A percentile compares a stretch with the other conserved stretches of the same genome.
Evolutionary conservation across 257 asterid species (phyloP).

Genomic region (Galeopsis tetrahit): DNA sequence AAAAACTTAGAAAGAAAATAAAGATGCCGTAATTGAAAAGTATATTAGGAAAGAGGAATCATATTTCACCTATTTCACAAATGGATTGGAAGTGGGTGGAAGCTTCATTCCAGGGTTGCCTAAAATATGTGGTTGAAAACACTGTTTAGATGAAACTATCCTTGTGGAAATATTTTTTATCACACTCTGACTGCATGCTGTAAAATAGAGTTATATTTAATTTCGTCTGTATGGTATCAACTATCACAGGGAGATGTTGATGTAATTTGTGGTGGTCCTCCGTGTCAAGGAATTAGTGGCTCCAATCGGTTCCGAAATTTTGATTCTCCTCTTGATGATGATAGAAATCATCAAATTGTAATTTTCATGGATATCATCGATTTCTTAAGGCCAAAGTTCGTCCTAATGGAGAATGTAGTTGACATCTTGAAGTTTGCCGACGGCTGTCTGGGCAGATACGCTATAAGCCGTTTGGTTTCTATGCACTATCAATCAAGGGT

Average conservation of each 20-base stretch:
- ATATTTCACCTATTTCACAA: constrained; percentile 1
- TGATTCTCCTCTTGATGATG: constrained; percentile 55
- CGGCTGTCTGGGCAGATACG: constrained; percentile 58
- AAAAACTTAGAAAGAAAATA: not conserved
- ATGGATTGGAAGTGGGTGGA: constrained; percentile 8
- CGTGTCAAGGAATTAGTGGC: constrained; percentile 70
- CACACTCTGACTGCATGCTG: not conserved
- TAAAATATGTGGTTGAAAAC: constrained; percentile 16
- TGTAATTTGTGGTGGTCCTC: constrained; percentile 63
- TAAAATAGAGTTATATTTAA: constrained; percentile 14
- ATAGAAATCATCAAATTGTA: constrained; percentile 48
- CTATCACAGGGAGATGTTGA: constrained; percentile 54
- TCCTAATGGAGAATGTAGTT: constrained; percentile 59
- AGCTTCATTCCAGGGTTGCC: constrained; percentile 25
- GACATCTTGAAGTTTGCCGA: constrained; percentile 58
- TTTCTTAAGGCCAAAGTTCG: constrained; percentile 56
- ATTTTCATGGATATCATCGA: constrained; percentile 56
- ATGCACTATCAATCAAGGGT: constrained; percentile 60
- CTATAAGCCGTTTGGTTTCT: constrained; percentile 51
- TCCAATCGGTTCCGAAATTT: constrained; percentile 55
- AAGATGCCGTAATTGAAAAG: constrained; percentile 1
- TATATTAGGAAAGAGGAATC: constrained; percentile 11
- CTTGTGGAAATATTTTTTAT: constrained; percentile 16
- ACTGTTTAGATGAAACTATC: constrained; percentile 10
- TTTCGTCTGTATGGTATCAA: constrained; percentile 21